These are phyloP conservation scores for Boletales sp. DNA, from an alignment of 768 basidiomycete genomes.

Conservation along the genomic window DNA sequence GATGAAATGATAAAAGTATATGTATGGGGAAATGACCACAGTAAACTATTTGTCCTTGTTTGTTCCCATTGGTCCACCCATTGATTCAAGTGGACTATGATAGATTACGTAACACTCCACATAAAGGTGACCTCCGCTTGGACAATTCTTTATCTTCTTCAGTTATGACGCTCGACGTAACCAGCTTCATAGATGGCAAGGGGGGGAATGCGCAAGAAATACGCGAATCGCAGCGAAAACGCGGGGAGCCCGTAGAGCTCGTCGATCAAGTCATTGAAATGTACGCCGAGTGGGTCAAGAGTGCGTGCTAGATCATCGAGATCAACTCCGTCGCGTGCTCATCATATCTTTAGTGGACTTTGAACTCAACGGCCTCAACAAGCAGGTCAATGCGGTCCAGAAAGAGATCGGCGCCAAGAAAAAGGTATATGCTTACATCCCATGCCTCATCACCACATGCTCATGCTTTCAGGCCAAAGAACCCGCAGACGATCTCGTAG, in stretches of 20 bases:
- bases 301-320: conserved; percentile 44
- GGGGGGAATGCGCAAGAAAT: conserved; percentile 92
- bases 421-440: conserved; percentile 51
- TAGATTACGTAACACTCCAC: not conserved
- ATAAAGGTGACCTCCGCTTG: not conserved
- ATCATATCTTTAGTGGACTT: conserved; percentile 65
- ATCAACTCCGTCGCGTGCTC: not conserved
- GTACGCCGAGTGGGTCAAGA: conserved; percentile 92
- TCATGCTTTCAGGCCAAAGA: conserved; percentile 70
- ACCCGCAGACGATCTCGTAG: conserved; percentile 82
- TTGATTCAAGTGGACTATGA: not conserved
- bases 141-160: too few species aligned
- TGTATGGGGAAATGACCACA: not conserved
- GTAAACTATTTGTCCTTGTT: conserved; percentile 25
- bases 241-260: conserved; percentile 84
- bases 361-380: conserved; percentile 71
- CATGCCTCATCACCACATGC: not conserved
- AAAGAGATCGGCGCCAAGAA: conserved; percentile 94
- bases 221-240: conserved; percentile 87
- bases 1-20: too few species aligned
- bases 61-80: conserved; percentile 7
- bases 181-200: conserved; percentile 78
- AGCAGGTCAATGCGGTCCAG: conserved; percentile 86
- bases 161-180: conserved; percentile 78
- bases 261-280: conserved; percentile 93